Conservation (phyloP, 495 filamentous ascomycete species). For the Aspergillus baeticus region DNA sequence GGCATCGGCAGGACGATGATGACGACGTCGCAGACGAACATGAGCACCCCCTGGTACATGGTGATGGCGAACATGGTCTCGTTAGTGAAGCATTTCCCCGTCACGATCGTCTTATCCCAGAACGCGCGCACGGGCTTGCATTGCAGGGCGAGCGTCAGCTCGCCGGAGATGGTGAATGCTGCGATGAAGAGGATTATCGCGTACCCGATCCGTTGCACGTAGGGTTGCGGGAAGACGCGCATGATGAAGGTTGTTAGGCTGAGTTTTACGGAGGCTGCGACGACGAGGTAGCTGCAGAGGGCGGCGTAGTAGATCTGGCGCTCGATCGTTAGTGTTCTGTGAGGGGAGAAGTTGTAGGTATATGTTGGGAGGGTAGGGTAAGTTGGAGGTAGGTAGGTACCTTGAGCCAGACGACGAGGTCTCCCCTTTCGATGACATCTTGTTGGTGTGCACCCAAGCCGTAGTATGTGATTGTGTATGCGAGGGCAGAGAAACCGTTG, state of each 20-base stretch:
- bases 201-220: slow-evolving; percentile 6
- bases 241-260: slow-evolving; percentile 22
- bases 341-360: too few relatives aligned
- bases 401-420: slow-evolving; percentile 4
- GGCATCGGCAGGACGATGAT: slow-evolving; percentile 49
- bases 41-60: slow-evolving; percentile 22
- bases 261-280: slow-evolving; percentile 18
- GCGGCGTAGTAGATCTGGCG: slow-evolving; percentile 17
- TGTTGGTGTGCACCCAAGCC: slow-evolving; percentile 7
- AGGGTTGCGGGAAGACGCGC: slow-evolving; percentile 19
- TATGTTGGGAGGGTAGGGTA: too few relatives aligned
- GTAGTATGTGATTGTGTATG: slow-evolving; percentile 16
- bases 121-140: slow-evolving; percentile 18
- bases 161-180: slow-evolving; percentile 17
- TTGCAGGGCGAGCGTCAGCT: slow-evolving; percentile 16
- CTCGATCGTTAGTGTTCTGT: background rate
- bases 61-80: slow-evolving; percentile 14
- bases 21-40: slow-evolving; percentile 48
- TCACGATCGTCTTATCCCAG: slow-evolving; percentile 14
- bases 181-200: slow-evolving; percentile 16
- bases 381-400: background rate
- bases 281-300: slow-evolving; percentile 18
- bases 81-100: slow-evolving; percentile 11
- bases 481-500: slow-evolving; percentile 12
- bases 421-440: background rate